Conservation (phyloP, 208 protist species). For the Tetramitus jugosus region DNA sequence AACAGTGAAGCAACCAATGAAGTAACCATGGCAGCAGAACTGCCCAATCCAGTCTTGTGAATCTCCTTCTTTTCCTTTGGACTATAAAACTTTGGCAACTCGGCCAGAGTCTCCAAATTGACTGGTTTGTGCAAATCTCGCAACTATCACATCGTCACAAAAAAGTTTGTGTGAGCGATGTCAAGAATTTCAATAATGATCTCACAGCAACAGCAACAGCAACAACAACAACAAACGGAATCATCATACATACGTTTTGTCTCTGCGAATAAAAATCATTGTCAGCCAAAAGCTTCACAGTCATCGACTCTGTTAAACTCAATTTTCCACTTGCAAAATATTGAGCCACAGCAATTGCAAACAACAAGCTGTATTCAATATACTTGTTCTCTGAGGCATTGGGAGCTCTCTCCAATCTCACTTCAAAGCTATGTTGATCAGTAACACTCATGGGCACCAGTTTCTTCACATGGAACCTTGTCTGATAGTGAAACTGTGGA, state of each 20-base stretch:
- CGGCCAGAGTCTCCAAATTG: not conserved
- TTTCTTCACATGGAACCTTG: not conserved
- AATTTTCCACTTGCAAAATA: not conserved
- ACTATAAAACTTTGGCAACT: not conserved
- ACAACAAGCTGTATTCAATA: slow-evolving; percentile 1
- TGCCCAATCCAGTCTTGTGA: slow-evolving; percentile 87
- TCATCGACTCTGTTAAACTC: not conserved
- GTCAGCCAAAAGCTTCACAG: slow-evolving; percentile 51
- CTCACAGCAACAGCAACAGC: no score
- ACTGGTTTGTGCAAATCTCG: not conserved
- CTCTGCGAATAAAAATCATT: slow-evolving; percentile 82
- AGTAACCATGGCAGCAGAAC: slow-evolving; percentile 78
- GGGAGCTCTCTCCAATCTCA: not conserved
- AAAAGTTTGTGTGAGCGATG: slow-evolving; percentile 80
- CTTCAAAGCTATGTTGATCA: not conserved
- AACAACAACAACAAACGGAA: no score
- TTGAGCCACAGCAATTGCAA: slow-evolving; percentile 21
- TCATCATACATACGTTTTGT: slow-evolving; percentile 56
- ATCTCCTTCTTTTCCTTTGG: slow-evolving; percentile 48
- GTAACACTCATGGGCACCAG: no score
- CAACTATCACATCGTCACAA: not conserved
- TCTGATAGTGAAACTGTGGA: not conserved
- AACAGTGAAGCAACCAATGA: slow-evolving; percentile 75
- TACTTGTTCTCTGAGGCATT: not conserved
- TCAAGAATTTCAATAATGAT: slow-evolving; percentile 72